Conservation (phyloP, 2,329 filamentous ascomycete genomes). For the Pyrenochaeta sp. region DNA sequence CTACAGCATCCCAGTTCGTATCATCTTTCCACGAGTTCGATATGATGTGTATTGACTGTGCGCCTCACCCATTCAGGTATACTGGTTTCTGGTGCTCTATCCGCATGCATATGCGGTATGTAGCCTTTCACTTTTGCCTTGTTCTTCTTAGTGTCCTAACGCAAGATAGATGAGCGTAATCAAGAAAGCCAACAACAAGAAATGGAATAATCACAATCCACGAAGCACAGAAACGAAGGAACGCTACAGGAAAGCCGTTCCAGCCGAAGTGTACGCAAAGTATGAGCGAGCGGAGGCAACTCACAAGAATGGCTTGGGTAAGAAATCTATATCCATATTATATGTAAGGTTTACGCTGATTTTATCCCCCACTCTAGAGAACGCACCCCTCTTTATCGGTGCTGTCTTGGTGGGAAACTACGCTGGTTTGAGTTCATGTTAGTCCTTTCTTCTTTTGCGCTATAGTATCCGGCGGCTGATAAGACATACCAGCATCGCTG, state of each 20-base stretch:
- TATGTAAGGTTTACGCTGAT: not conserved
- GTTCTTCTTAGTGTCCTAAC: not conserved
- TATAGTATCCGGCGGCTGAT: not conserved
- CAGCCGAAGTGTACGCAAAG: slow-evolving; percentile 40
- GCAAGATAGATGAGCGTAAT: slow-evolving; percentile 1
- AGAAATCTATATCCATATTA: not conserved
- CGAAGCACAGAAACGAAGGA: slow-evolving; percentile 37
- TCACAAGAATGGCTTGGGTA: slow-evolving; percentile 49
- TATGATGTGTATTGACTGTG: not conserved
- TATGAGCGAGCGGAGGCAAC: slow-evolving; percentile 56
- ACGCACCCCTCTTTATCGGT: slow-evolving; percentile 55
- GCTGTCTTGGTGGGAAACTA: slow-evolving; percentile 54
- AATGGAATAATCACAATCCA: slow-evolving; percentile 55
- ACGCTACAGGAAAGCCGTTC: slow-evolving; percentile 46
- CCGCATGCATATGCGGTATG: slow-evolving; percentile 35
- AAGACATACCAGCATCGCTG: slow-evolving; percentile 23
- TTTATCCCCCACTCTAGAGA: slow-evolving; percentile 49
- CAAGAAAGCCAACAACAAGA: slow-evolving; percentile 31
- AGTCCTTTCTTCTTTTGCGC: not conserved
- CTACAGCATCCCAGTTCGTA: slow-evolving; percentile 23
- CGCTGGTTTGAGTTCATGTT: slow-evolving; percentile 39
- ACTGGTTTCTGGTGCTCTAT: slow-evolving; percentile 30
- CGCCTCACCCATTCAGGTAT: slow-evolving; percentile 14
- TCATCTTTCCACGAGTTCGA: not conserved
- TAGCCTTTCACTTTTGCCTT: not conserved